Conservation (phyloP, 2,329 filamentous ascomycete genomes). For the Tricladium varicosporioides region DNA sequence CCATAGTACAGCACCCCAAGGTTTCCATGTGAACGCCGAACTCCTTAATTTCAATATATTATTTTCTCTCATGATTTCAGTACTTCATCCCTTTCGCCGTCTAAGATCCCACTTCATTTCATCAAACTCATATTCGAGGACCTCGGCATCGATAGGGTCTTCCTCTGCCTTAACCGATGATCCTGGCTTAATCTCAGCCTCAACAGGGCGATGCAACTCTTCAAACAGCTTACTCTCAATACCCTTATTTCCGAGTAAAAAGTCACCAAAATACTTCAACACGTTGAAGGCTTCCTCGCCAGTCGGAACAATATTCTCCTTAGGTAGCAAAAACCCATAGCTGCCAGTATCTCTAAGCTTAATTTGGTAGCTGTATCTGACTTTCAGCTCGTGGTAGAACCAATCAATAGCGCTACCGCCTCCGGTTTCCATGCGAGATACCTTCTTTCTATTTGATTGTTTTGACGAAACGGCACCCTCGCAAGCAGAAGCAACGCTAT, state of each 20-base stretch:
- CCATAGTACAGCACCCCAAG: no score
- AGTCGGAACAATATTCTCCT: constrained; percentile 81
- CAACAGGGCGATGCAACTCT: constrained; percentile 11
- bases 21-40: not conserved
- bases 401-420: constrained; percentile 90
- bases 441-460: constrained; percentile 30
- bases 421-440: constrained; percentile 62
- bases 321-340: constrained; percentile 89
- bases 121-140: constrained; percentile 15
- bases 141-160: constrained; percentile 6
- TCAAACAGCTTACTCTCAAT: constrained; percentile 47
- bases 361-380: constrained; percentile 87
- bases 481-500: constrained; percentile 81
- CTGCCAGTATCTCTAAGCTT: constrained; percentile 91
- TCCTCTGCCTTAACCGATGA: not conserved
- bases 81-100: constrained; percentile 15
- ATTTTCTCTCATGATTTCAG: not conserved
- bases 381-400: constrained; percentile 85
- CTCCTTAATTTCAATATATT: not conserved
- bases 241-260: constrained; percentile 68
- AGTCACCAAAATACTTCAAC: constrained; percentile 80
- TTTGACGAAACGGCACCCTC: constrained; percentile 64
- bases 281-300: constrained; percentile 85
- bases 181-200: not conserved
- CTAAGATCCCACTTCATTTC: constrained; percentile 29